phyloP scores from a whole-genome alignment of 768 basidiomycete species.

The Lanmaoa pseudosensibilis region DNA sequence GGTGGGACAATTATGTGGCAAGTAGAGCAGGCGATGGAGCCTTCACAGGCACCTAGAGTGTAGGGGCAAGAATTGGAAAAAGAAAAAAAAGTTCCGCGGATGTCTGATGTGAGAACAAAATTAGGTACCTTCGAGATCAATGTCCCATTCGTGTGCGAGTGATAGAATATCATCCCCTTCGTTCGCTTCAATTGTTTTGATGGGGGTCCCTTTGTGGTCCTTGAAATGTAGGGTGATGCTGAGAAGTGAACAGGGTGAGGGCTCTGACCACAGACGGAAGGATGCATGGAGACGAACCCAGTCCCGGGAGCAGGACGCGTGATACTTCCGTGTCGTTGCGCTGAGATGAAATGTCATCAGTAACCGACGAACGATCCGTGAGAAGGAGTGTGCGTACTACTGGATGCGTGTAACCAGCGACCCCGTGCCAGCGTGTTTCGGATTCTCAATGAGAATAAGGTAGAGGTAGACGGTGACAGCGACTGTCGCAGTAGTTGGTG shows the following conservation, averaged over 20 bases:
- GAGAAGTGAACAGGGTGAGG: neutral
- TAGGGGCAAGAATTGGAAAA: neutral
- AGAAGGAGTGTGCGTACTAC: constrained; percentile 7
- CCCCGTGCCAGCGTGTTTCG: neutral
- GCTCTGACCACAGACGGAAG: neutral
- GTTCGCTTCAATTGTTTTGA: constrained; percentile 88
- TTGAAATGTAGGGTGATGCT: constrained; percentile 91
- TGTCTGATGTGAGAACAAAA: neutral
- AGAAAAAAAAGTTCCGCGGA: neutral
- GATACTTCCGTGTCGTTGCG: constrained; percentile 48
- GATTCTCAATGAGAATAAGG: neutral
- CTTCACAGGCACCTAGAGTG: constrained; percentile 86
- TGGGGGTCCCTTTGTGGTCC: constrained; percentile 77
- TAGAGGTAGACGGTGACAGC: neutral
- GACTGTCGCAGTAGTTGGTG: constrained; percentile 10
- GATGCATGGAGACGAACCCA: constrained; percentile 46
- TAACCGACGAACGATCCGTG: neutral
- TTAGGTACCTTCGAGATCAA: constrained; percentile 86
- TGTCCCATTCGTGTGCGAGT: constrained; percentile 92
- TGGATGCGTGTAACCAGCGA: constrained; percentile 21
- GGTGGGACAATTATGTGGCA: constrained; percentile 77
- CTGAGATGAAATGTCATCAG: neutral
- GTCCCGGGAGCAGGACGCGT: constrained; percentile 66
- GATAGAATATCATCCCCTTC: constrained; percentile 92
- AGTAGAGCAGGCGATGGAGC: constrained; percentile 95